Evolutionary conservation across 1,139 yeast genomes (phyloP), one percentile per base, ranked within the genome.

Genomic region (Suzukiozyma palmioleophila): DNA sequence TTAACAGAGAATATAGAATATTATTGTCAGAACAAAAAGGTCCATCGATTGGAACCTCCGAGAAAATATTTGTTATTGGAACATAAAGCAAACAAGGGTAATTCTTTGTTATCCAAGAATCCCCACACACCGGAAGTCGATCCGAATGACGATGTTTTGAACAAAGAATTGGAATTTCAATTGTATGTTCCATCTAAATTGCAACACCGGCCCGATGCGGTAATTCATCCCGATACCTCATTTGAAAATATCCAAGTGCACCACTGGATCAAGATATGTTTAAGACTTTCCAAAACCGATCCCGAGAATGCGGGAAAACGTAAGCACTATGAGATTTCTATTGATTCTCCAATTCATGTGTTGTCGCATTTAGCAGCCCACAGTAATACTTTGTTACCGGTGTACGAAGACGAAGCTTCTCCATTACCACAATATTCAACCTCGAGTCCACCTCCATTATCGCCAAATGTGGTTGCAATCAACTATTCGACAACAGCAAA

Each of bases 191-290:
- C 97, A 1, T 78, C 76, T 44, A 63, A 61, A 41, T 59, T 83
- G 46, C 73, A 72, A 43, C 75, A 73, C 42, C 65, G 73, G 52
- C 62, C 64, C 44, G 56, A 63, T 38, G 61, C 59, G 35, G 50
- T 51, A 18, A 60, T 89, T 33, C 95, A 86, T 53, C 95, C 96
- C 1, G 92, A 90, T 59, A 86, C 96, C 1, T 78, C 88, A 2
- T 82, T 75, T 50, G 77, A 76, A 27, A 79, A 80, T 50, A 86
- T 92, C 47, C 87, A 87, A 59, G 74, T 90, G 7, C 92, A 86
- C 52, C 98, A 92, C 62, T 90, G 97, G 97, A 79, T 92, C 51
- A 92, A 90, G 60, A 76, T 92, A 11, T 83, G 94, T 45, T 62
- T 92, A 39, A 68, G 97, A 38, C 69, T 92, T 24, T 85, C 95